These are phyloP conservation scores for Physcomitrium patens DNA, from an alignment of 225 moss, liverwort and hornwort species.

Conservation along the genomic window DNA sequence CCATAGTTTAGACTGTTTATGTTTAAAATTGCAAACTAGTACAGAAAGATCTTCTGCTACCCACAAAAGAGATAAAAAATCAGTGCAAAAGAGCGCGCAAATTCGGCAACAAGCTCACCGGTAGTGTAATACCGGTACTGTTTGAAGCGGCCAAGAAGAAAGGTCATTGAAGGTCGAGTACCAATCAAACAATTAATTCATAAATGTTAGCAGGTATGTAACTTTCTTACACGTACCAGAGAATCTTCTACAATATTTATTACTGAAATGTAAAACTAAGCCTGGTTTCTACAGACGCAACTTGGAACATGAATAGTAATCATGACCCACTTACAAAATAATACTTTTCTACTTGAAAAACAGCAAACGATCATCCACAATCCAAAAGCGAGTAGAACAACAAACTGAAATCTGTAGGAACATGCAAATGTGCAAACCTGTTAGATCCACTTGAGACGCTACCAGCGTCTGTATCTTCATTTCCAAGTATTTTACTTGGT, in stretches of 20 bases:
- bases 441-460: slow-evolving; percentile 58
- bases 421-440: slow-evolving; percentile 37
- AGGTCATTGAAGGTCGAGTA: slow-evolving; percentile 17
- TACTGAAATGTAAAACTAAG: slow-evolving; percentile 24
- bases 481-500: slow-evolving; percentile 34
- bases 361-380: slow-evolving; percentile 9
- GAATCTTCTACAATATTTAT: neutral
- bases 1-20: neutral
- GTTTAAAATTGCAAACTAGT: neutral
- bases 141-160: slow-evolving; percentile 20
- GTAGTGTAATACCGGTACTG: slow-evolving; percentile 56
- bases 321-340: slow-evolving; percentile 9
- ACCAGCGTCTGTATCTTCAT: slow-evolving; percentile 43
- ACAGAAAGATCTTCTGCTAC: slow-evolving; percentile 2
- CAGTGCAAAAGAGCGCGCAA: slow-evolving; percentile 3
- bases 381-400: neutral
- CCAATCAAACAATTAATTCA: slow-evolving; percentile 36
- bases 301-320: neutral
- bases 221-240: neutral
- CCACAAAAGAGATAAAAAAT: neutral
- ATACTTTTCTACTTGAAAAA: neutral
- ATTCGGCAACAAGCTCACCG: slow-evolving; percentile 54
- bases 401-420: slow-evolving; percentile 5
- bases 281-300: neutral
- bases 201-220: slow-evolving; percentile 24